phyloP scores from a whole-genome alignment of 495 filamentous ascomycete genomes.

The Annulohypoxylon maeteangense region DNA sequence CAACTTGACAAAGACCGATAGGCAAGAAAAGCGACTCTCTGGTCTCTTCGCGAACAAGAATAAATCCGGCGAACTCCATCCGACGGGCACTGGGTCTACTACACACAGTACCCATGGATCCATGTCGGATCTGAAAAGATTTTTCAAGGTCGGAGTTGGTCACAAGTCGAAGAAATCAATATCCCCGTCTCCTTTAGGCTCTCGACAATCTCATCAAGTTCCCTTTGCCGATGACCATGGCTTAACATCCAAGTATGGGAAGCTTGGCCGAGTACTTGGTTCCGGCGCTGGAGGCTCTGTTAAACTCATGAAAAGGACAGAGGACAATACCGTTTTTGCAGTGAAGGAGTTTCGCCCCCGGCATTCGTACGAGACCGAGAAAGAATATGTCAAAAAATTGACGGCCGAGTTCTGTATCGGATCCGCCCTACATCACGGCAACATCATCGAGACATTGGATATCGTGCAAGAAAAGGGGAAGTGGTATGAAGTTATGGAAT shows the following conservation, averaged over 20 bases:
- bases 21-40: slow-evolving; percentile 61
- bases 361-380: slow-evolving; percentile 91
- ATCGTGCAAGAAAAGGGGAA: slow-evolving; percentile 94
- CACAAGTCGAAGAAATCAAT: slow-evolving; percentile 74
- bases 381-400: slow-evolving; percentile 97
- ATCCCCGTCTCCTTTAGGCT: slow-evolving; percentile 66
- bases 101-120: slow-evolving; percentile 77
- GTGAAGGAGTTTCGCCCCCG: slow-evolving; percentile 96
- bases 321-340: slow-evolving; percentile 91
- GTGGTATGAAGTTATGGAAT: slow-evolving; percentile 99
- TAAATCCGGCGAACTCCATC: slow-evolving; percentile 45
- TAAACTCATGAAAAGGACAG: slow-evolving; percentile 89
- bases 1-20: slow-evolving; percentile 51
- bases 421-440: slow-evolving; percentile 95
- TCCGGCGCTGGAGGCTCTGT: slow-evolving; percentile 97
- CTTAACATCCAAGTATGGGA: slow-evolving; percentile 90
- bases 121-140: slow-evolving; percentile 93
- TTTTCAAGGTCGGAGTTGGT: slow-evolving; percentile 77
- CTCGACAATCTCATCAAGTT: slow-evolving; percentile 69
- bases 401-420: slow-evolving; percentile 99
- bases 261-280: slow-evolving; percentile 91
- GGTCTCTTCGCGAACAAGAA: slow-evolving; percentile 50
- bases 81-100: slow-evolving; percentile 56
- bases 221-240: slow-evolving; percentile 97
- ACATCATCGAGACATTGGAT: slow-evolving; percentile 97